Base-by-base conservation (phyloP, 140 eudicot species). In the Bidens hawaiensis region DNA sequence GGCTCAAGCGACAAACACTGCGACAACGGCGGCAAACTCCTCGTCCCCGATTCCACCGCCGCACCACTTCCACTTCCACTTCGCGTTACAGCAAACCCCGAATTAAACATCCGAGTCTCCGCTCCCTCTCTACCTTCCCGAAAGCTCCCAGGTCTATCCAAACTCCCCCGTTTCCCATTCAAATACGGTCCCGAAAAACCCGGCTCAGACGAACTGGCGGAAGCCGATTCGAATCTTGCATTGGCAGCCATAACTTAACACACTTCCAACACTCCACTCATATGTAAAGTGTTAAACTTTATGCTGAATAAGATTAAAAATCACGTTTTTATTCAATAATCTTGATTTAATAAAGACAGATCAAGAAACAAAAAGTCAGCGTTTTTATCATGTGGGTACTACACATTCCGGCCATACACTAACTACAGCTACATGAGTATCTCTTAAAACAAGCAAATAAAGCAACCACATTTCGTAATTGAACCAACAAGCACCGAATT, bases 111-210 rank as follows among this genome's bases (percentile, higher is more conserved):
- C 52, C 89, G 67, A 75, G 71, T 70, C 18, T 79, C 89, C 27
- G 60, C 49, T 34, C 81, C 72, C 68, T 87, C 96, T 60, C 36
- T n/a, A n/a, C 82, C 75, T 66, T 89, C 97, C 47, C 94, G 67
- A 46, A 87, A 87, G 80, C 87, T 87, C 36, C 94, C 80, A 23
- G 89, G 62, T 78, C 89, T 81, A 74, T 80, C 96, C 70, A 87
- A 45, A 62, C 27, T 64, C 27, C 84, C 77, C 47, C 84, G 66
- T 63, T 76, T 84, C 45, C 84, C 84, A 73, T 67, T 82, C 6
- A 73, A 47, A 70, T 82, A 82, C 68, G 60, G 75, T 42, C 90
- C 95, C 3, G 75, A 61, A 64, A 77, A 77, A 15, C 71, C 60
- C 2, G 83, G 71, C 36, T 84, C 89, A 0, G 86, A 79, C 7